A percentile compares a stretch with the other conserved stretches of the same genome.
Conservation (phyloP, 2,329 filamentous ascomycete genomes). For the Xylariaceae sp. region DNA sequence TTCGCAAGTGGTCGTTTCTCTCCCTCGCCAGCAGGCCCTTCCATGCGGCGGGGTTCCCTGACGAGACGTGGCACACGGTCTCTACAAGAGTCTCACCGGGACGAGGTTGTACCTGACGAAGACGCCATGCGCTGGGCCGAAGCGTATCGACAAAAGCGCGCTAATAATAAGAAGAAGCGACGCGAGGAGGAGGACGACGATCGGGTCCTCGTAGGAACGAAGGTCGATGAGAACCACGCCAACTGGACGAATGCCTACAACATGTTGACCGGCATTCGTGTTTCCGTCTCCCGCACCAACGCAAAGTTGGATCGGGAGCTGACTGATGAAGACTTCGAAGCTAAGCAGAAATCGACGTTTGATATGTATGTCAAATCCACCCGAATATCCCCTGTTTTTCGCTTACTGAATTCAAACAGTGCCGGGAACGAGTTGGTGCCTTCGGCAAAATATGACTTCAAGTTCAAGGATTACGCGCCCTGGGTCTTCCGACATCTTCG, state of each 20-base stretch:
- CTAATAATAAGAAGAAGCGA: slow-evolving; percentile 75
- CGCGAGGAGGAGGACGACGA: slow-evolving; percentile 87
- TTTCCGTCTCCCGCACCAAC: slow-evolving; percentile 92
- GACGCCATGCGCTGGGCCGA: slow-evolving; percentile 91
- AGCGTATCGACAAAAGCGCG: slow-evolving; percentile 83
- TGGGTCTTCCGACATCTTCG: slow-evolving; percentile 97
- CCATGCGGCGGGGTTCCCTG: slow-evolving; percentile 72
- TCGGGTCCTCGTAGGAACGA: slow-evolving; percentile 89
- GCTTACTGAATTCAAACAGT: slow-evolving; percentile 44
- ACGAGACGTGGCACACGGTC: slow-evolving; percentile 77
- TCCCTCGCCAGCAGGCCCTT: slow-evolving; percentile 52
- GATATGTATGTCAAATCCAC: slow-evolving; percentile 66
- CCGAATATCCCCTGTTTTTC: not conserved
- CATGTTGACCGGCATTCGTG: slow-evolving; percentile 98
- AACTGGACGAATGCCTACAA: slow-evolving; percentile 99
- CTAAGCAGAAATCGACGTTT: slow-evolving; percentile 97
- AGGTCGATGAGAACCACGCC: slow-evolving; percentile 93
- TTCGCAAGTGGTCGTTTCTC: slow-evolving; percentile 79
- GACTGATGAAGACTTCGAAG: slow-evolving; percentile 86
- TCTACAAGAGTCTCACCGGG: slow-evolving; percentile 73
- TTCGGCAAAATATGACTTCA: slow-evolving; percentile 99
- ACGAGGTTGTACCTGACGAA: slow-evolving; percentile 81
- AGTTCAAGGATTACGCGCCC: slow-evolving; percentile 99
- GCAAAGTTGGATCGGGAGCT: slow-evolving; percentile 90
- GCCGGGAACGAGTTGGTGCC: slow-evolving; percentile 96